Evolutionary conservation across 2,329 filamentous ascomycete species (phyloP).

Genomic region (Ceratocystis cubensis): DNA sequence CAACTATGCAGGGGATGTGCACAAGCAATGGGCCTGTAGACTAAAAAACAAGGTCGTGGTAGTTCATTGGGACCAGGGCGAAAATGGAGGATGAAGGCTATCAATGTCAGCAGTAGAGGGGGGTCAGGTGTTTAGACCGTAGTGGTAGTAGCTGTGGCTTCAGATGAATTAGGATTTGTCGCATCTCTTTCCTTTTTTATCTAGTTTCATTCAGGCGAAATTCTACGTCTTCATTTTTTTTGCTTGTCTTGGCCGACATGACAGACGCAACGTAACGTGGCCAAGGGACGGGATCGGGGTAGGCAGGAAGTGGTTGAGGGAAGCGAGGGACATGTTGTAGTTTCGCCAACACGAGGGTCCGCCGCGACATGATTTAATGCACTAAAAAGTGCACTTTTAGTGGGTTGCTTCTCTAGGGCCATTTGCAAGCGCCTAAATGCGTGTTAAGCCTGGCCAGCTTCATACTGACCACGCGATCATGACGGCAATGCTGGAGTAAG

Average conservation of each 20-base stretch:
- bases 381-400: neutral
- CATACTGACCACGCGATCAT: neutral
- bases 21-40: neutral
- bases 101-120: neutral
- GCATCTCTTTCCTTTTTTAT: too few species aligned
- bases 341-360: neutral
- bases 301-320: neutral
- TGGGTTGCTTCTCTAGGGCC: neutral
- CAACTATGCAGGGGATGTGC: neutral
- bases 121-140: neutral
- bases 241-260: neutral
- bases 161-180: neutral
- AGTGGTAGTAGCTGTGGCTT: neutral
- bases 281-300: neutral
- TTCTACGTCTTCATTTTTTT: neutral
- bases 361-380: neutral
- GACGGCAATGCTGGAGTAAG: neutral
- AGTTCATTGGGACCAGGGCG: neutral
- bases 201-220: neutral
- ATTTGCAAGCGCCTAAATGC: neutral
- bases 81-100: neutral
- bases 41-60: neutral
- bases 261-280: conserved; percentile 9
- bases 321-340: neutral
- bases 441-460: neutral